phyloP scores from a whole-genome alignment of 225 moss, liverwort and hornwort species.

The Ulota crispa region DNA sequence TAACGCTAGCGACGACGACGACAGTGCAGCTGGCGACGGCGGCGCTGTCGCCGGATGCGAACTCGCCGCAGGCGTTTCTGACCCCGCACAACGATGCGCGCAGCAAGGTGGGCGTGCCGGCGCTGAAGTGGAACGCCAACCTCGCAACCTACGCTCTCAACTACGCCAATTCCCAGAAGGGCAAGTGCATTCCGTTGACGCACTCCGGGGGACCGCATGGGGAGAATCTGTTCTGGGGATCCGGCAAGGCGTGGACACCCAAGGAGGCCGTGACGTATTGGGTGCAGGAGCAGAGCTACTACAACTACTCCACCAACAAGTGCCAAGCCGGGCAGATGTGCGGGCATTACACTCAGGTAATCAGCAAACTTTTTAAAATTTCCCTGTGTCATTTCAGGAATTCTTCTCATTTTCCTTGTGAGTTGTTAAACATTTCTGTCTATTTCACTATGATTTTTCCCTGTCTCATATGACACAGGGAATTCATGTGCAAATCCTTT shows the following conservation, averaged over 20 bases:
- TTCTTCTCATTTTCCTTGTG: too few species aligned
- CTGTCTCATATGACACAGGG: too few species aligned
- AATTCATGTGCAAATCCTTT: too few species aligned
- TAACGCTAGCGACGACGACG: not conserved
- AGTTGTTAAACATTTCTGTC: too few species aligned
- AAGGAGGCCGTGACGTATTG: slow-evolving; percentile 36
- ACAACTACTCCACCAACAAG: slow-evolving; percentile 33
- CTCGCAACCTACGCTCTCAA: slow-evolving; percentile 32
- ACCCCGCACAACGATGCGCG: slow-evolving; percentile 52
- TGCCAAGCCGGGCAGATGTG: slow-evolving; percentile 41
- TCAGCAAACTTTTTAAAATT: too few species aligned
- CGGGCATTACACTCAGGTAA: slow-evolving; percentile 58
- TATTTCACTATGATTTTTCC: too few species aligned
- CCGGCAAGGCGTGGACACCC: slow-evolving; percentile 35
- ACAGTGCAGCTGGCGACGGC: slow-evolving; percentile 1
- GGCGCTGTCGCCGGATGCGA: slow-evolving; percentile 29
- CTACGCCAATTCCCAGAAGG: slow-evolving; percentile 32
- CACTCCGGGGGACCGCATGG: slow-evolving; percentile 47
- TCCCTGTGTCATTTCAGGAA: too few species aligned
- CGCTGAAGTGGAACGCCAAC: slow-evolving; percentile 30
- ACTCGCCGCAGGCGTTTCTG: slow-evolving; percentile 29
- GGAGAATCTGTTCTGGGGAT: slow-evolving; percentile 62
- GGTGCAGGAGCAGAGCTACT: slow-evolving; percentile 41
- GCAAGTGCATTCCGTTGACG: slow-evolving; percentile 28
- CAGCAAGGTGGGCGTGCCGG: slow-evolving; percentile 24